Percentiles rank a stretch among this genome's conserved stretches.
phyloP scores from a whole-genome alignment of 2,329 filamentous ascomycete genomes.

The Fusarium sp. region DNA sequence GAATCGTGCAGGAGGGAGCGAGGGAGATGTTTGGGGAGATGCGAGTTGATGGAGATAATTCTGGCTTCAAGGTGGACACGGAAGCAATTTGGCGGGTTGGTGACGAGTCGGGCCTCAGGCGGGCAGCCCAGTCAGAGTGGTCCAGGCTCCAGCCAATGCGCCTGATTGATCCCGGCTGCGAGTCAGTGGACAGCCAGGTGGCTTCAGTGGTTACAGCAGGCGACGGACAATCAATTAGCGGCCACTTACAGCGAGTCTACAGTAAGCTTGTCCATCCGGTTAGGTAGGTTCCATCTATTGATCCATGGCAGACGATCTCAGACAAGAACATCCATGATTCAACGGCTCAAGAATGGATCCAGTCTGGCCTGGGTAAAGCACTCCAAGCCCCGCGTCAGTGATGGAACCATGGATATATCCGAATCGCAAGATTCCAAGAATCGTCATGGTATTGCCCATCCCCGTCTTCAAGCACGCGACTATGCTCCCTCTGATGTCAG shows the following conservation, averaged over 20 bases:
- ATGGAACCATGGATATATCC: not conserved
- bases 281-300: not conserved
- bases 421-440: not conserved
- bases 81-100: slow-evolving; percentile 44
- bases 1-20: slow-evolving; percentile 33
- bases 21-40: slow-evolving; percentile 22
- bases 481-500: slow-evolving; percentile 20
- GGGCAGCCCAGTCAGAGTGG: slow-evolving; percentile 13
- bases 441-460: slow-evolving; percentile 4
- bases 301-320: not conserved
- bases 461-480: slow-evolving; percentile 22
- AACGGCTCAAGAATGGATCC: not conserved
- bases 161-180: not conserved
- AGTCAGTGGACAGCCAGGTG: not conserved
- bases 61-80: slow-evolving; percentile 41
- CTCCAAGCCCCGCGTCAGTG: not conserved
- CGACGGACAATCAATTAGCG: not conserved
- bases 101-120: slow-evolving; percentile 38
- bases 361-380: not conserved
- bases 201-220: slow-evolving; percentile 9
- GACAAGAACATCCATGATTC: not conserved
- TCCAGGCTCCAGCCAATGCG: slow-evolving; percentile 26
- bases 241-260: not conserved
- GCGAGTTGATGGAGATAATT: slow-evolving; percentile 36
- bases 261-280: not conserved